Conservation (phyloP, 345 rosid genomes). For the sweet orange (Citrus sinensis) region DNA sequence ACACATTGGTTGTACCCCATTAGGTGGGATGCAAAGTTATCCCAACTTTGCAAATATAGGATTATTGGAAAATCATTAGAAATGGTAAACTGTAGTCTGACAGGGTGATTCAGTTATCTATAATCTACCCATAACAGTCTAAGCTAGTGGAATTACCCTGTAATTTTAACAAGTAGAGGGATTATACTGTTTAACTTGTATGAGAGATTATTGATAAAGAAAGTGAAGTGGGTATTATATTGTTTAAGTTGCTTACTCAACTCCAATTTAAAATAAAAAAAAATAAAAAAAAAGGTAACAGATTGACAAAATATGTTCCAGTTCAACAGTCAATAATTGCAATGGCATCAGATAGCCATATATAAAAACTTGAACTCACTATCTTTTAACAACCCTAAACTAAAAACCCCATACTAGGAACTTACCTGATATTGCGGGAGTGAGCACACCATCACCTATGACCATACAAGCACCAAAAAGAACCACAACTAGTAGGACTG, state of each 20-base stretch:
- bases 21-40: background rate
- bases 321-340: background rate
- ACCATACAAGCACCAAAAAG: slow-evolving; percentile 84
- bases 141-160: background rate
- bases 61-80: background rate
- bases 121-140: background rate
- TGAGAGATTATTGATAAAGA: no score
- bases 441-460: slow-evolving; percentile 88
- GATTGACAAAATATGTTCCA: background rate
- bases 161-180: background rate
- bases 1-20: background rate
- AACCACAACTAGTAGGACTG: slow-evolving; percentile 69
- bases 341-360: background rate
- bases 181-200: background rate
- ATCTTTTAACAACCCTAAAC: background rate
- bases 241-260: no score
- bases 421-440: slow-evolving; percentile 87
- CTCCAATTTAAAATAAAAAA: no score
- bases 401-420: slow-evolving; percentile 1
- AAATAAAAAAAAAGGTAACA: no score
- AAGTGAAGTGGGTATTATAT: no score
- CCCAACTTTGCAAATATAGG: background rate
- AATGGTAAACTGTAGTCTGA: background rate
- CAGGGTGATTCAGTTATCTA: background rate
- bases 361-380: background rate